Evolutionary conservation across 1,139 yeast species (phyloP).

Genomic region (Magnusiomyces suaveolens): DNA sequence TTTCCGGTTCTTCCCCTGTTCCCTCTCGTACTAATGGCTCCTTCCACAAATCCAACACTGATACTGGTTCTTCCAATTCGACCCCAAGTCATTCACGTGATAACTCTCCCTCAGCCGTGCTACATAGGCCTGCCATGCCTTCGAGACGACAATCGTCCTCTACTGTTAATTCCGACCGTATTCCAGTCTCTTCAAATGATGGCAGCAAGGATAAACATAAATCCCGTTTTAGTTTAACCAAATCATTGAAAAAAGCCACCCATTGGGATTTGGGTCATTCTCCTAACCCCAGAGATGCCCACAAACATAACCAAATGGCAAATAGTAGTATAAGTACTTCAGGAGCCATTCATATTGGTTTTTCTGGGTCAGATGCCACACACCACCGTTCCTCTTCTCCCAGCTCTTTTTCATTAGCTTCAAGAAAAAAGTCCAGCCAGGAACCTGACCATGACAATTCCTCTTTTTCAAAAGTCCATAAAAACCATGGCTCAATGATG

Average conservation of each 20-base stretch:
- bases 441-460: conserved; percentile 13
- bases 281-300: conserved; percentile 1
- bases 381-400: too few relatives aligned
- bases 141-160: conserved; percentile 32
- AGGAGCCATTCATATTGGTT: neutral
- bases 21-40: conserved; percentile 4
- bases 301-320: neutral
- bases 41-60: conserved; percentile 9
- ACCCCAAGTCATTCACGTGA: conserved; percentile 18
- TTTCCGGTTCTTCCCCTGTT: conserved; percentile 4
- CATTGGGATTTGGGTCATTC: conserved; percentile 12
- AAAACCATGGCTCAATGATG: conserved; percentile 29
- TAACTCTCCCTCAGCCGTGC: conserved; percentile 24
- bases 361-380: neutral
- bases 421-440: conserved; percentile 9
- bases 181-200: conserved; percentile 6
- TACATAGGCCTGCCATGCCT: conserved; percentile 28
- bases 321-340: neutral
- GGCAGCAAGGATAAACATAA: conserved; percentile 5
- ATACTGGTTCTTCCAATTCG: conserved; percentile 3
- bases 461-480: conserved; percentile 11
- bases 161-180: conserved; percentile 8
- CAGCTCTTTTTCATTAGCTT: conserved; percentile 7
- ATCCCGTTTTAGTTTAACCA: conserved; percentile 10
- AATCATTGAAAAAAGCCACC: conserved; percentile 12